phyloP scores from a whole-genome alignment of 1,284 basidiomycete genomes.

The Melampsora americana region DNA sequence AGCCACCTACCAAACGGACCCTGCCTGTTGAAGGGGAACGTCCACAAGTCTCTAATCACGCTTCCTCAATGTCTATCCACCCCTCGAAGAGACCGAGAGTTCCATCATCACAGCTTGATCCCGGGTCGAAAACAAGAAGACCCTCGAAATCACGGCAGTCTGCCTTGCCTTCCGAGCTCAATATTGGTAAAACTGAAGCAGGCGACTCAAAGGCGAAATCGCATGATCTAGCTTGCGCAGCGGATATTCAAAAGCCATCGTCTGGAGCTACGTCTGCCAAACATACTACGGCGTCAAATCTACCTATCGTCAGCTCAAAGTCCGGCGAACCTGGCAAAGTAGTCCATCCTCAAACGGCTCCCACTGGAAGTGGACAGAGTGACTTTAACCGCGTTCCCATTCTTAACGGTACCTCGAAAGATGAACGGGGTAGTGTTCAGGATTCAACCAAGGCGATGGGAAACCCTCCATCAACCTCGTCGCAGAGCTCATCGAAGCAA shows the following conservation, averaged over 20 bases:
- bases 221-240: neutral
- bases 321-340: no score
- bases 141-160: neutral
- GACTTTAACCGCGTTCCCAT: no score
- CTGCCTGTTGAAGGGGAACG: neutral
- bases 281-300: neutral
- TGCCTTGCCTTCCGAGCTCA: neutral
- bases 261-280: neutral
- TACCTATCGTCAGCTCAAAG: no score
- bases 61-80: neutral
- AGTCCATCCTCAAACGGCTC: no score
- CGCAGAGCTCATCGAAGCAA: no score
- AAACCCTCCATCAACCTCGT: no score
- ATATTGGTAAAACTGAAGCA: neutral
- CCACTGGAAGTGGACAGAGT: no score
- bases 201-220: no score
- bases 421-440: no score
- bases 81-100: neutral
- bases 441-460: no score
- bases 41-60: neutral
- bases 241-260: neutral
- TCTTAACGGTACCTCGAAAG: no score
- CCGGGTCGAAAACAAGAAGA: neutral
- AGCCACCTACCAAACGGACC: neutral
- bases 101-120: neutral